phyloP scores from a whole-genome alignment of 805 yeast species.

The Sugiyamaella americana region DNA sequence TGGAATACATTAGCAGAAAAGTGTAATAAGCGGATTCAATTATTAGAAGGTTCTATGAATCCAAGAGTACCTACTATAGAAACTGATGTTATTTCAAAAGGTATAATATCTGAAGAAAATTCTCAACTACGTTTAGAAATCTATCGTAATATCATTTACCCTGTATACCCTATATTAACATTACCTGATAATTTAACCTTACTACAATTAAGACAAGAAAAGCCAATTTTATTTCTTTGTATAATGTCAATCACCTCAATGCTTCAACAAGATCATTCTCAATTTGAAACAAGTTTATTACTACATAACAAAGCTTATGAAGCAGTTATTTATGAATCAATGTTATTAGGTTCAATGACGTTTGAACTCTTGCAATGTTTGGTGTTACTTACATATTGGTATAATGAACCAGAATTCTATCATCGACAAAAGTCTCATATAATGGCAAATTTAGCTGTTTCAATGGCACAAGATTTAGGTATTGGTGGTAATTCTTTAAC shows the following conservation, averaged over 20 bases:
- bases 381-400: constrained; percentile 65
- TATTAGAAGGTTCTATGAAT: constrained; percentile 6
- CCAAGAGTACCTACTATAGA: constrained; percentile 17
- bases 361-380: constrained; percentile 60
- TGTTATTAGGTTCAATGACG: constrained; percentile 65
- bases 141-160: constrained; percentile 45
- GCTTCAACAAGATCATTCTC: not conserved
- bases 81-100: constrained; percentile 43
- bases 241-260: constrained; percentile 58
- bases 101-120: constrained; percentile 53
- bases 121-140: constrained; percentile 48
- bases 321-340: constrained; percentile 43
- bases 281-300: constrained; percentile 6
- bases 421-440: constrained; percentile 74
- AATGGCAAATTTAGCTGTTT: constrained; percentile 55
- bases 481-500: constrained; percentile 46
- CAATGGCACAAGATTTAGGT: constrained; percentile 72
- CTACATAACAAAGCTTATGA: constrained; percentile 29
- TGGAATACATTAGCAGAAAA: constrained; percentile 17
- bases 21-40: constrained; percentile 12
- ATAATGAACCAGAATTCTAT: constrained; percentile 75
- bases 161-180: constrained; percentile 51
- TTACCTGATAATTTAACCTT: constrained; percentile 42
- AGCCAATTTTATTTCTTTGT: constrained; percentile 59
- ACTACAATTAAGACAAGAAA: constrained; percentile 42